Evolutionary conservation across 225 moss, liverwort and hornwort species (phyloP).

Genomic region (Climacium dendroides): DNA sequence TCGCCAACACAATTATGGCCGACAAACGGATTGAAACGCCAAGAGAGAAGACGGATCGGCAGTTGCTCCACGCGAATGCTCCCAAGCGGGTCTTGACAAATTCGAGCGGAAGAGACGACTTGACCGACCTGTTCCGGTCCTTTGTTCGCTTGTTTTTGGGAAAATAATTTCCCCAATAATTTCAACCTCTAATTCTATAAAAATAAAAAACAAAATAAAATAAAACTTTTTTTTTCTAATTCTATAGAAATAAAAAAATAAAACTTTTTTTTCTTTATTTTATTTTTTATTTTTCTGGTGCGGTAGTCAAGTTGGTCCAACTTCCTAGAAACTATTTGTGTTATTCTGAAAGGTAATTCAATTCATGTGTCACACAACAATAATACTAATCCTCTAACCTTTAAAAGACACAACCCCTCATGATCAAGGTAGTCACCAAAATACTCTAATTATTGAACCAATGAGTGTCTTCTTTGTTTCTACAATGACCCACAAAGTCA

Average conservation of each 20-base stretch:
- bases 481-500: too few relatives aligned
- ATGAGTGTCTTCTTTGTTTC: too few relatives aligned
- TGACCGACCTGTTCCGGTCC: not conserved
- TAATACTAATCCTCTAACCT: too few relatives aligned
- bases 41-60: not conserved
- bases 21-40: not conserved
- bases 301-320: not conserved
- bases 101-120: not conserved
- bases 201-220: too few relatives aligned
- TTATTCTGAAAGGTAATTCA: too few relatives aligned
- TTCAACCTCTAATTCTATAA: not conserved
- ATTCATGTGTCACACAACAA: accelerated
- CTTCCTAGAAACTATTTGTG: not conserved
- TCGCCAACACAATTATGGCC: not conserved
- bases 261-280: too few relatives aligned
- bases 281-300: not conserved
- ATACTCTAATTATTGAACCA: too few relatives aligned
- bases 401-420: too few relatives aligned
- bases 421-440: too few relatives aligned
- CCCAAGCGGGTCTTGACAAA: not conserved
- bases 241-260: too few relatives aligned
- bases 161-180: not conserved
- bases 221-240: too few relatives aligned
- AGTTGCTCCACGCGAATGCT: not conserved
- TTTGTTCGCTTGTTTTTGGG: not conserved